Base-by-base conservation (phyloP, 108 stramenopile genomes). In the Nitzschia putrida region DNA sequence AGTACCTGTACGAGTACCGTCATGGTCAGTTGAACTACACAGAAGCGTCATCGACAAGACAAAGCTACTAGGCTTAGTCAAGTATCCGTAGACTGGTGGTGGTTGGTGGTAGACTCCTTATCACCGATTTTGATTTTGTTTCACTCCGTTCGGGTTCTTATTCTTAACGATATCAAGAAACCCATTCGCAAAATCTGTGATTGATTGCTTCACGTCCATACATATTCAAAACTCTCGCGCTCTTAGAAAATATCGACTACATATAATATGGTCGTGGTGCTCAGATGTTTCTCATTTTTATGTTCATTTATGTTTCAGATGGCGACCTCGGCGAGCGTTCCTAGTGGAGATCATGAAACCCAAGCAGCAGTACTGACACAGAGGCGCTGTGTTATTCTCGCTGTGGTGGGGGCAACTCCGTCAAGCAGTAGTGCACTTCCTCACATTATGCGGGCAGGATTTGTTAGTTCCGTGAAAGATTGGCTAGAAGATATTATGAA, bases 401-500 rank as follows among this genome's bases (percentile, higher is more conserved):
- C 86, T 38, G 68, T 86, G 14, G 73, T 87, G 22, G 88, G 83
- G 7, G 56, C 76, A 20, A 87, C 82, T 9, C 69, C 80, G 0
- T 44, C 82, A 43, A 71, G 69, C 45, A 93, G 80, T 65, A 53
- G 59, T 21, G 45, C 80, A 0, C 61, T 94, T 24, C 71, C 67
- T 24, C 54, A 14, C 8, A 70, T 94, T 69, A 67, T 94, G 3
- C 69, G 72, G 49, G 65, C 78, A 37, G 93, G 88, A 20, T 85
- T 88, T 51, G 74, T 94, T 47, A 64, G 70, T 0, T 53, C 74
- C 21, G 73, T 87, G 13, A 91, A 88, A 64, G 45, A 61, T n/a
- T 94, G 93, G 93, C 63, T 91, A 25, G 90, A 87, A 64, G 90
- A 94, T 64, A 84, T 89, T 65, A 59, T 91, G 63, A 77, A 51